phyloP scores from a whole-genome alignment of 192 early-diverging fungal species.

The Lobulomyces angularis region DNA sequence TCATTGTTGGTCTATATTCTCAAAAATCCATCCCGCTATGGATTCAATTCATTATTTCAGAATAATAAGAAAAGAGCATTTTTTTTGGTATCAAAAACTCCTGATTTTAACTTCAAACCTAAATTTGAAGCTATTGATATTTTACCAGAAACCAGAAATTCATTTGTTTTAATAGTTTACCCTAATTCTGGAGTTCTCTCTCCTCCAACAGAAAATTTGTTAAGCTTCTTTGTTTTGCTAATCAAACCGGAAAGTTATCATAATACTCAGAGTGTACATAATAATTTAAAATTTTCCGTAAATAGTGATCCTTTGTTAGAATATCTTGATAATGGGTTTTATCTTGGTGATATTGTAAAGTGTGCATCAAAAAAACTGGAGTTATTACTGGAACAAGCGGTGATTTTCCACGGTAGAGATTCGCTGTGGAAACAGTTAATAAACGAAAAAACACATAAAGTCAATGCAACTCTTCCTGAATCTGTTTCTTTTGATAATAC shows the following conservation, averaged over 20 bases:
- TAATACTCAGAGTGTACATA: conserved; percentile 17
- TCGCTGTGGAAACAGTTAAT: conserved; percentile 30
- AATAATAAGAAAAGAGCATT: conserved; percentile 21
- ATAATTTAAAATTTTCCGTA: conserved; percentile 1
- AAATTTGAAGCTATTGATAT: background rate
- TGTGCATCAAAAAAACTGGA: conserved; percentile 27
- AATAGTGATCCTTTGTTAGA: conserved; percentile 12
- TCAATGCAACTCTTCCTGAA: background rate
- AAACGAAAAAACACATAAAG: background rate
- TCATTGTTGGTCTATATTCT: conserved; percentile 39
- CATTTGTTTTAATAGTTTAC: too few relatives aligned
- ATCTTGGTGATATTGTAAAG: conserved; percentile 33
- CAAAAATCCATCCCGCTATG: conserved; percentile 33
- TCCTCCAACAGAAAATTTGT: conserved; percentile 2
- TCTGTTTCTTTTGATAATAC: too few relatives aligned
- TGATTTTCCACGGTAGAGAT: conserved; percentile 34
- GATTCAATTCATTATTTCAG: conserved; percentile 21
- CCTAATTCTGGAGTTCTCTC: background rate
- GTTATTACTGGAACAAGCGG: conserved; percentile 30
- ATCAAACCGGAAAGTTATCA: conserved; percentile 16
- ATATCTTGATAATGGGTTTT: conserved; percentile 33
- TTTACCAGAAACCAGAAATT: too few relatives aligned
- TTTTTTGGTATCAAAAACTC: conserved; percentile 7
- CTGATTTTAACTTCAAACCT: background rate
- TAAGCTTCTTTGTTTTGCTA: conserved; percentile 30